Percentiles rank a stretch among this genome's conserved stretches.
These are phyloP conservation scores for Geotrichum histeridarum DNA, from an alignment of 1,139 yeast species.

Conservation along the genomic window DNA sequence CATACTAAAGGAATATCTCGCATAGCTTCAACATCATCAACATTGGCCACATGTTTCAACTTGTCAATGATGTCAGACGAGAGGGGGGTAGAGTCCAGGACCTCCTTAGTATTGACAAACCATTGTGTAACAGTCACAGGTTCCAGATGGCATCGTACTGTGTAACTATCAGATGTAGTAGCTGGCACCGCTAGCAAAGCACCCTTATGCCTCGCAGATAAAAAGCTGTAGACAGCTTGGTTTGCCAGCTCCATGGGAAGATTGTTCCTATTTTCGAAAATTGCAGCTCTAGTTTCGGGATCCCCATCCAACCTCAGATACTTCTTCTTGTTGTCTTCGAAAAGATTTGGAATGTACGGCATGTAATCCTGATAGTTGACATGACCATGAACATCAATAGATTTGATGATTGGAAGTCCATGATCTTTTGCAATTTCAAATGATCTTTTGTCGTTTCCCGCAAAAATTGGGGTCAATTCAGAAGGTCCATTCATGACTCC, in stretches of 20 bases:
- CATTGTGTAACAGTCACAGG: slow-evolving; percentile 8
- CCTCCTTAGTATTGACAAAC: slow-evolving; percentile 1
- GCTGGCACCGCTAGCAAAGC: neutral
- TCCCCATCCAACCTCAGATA: slow-evolving; percentile 1
- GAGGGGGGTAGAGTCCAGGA: neutral
- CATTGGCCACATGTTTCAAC: neutral
- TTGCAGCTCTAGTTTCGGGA: slow-evolving; percentile 1
- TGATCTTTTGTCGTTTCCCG: slow-evolving; percentile 4
- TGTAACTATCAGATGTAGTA: neutral
- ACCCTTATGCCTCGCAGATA: neutral
- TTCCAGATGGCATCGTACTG: slow-evolving; percentile 13
- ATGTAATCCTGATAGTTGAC: slow-evolving; percentile 5
- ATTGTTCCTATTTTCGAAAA: neutral
- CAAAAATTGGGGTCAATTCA: slow-evolving; percentile 6
- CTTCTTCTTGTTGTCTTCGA: neutral
- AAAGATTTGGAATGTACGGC: neutral
- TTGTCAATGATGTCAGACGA: neutral
- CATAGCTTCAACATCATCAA: neutral
- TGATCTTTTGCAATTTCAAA: neutral
- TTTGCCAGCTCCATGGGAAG: slow-evolving; percentile 13
- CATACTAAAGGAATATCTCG: neutral
- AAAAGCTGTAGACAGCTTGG: slow-evolving; percentile 10
- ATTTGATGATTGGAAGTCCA: neutral
- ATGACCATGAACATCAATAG: slow-evolving; percentile 8
- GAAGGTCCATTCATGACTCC: slow-evolving; percentile 11